These are phyloP conservation scores for Suhomyces atakaporum DNA, from an alignment of 1,139 yeast species.

Conservation along the genomic window DNA sequence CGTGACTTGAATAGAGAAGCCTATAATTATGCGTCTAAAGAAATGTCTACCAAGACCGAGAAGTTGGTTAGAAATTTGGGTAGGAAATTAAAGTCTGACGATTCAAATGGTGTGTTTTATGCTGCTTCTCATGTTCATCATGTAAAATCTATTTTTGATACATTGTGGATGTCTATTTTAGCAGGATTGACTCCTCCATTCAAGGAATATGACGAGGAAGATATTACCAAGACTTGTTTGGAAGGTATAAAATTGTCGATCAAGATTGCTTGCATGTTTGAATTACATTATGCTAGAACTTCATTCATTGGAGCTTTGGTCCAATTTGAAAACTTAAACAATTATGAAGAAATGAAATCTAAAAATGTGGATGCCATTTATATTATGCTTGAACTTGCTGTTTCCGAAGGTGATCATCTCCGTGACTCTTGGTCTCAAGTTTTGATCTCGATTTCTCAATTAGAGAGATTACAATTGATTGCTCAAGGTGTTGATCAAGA, in stretches of 20 bases:
- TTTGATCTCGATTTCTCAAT: slow-evolving; percentile 79
- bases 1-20: slow-evolving; percentile 82
- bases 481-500: slow-evolving; percentile 88
- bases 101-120: slow-evolving; percentile 33
- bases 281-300: slow-evolving; percentile 78
- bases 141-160: slow-evolving; percentile 90
- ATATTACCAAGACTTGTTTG: slow-evolving; percentile 68
- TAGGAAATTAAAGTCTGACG: slow-evolving; percentile 41
- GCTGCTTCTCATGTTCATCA: slow-evolving; percentile 82
- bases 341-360: slow-evolving; percentile 72
- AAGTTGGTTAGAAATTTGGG: slow-evolving; percentile 74
- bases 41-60: slow-evolving; percentile 88
- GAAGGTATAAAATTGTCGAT: slow-evolving; percentile 86
- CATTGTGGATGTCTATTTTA: slow-evolving; percentile 93
- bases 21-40: slow-evolving; percentile 87
- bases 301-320: slow-evolving; percentile 90
- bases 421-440: slow-evolving; percentile 81
- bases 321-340: slow-evolving; percentile 80
- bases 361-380: slow-evolving; percentile 84
- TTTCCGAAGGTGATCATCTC: slow-evolving; percentile 73
- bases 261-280: slow-evolving; percentile 82
- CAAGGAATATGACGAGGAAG: slow-evolving; percentile 82
- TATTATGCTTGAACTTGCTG: slow-evolving; percentile 73
- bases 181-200: slow-evolving; percentile 95
- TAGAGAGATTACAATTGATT: slow-evolving; percentile 84